Conservation (phyloP, 2,329 filamentous ascomycete genomes). For the Trichoderma asperellum region DNA sequence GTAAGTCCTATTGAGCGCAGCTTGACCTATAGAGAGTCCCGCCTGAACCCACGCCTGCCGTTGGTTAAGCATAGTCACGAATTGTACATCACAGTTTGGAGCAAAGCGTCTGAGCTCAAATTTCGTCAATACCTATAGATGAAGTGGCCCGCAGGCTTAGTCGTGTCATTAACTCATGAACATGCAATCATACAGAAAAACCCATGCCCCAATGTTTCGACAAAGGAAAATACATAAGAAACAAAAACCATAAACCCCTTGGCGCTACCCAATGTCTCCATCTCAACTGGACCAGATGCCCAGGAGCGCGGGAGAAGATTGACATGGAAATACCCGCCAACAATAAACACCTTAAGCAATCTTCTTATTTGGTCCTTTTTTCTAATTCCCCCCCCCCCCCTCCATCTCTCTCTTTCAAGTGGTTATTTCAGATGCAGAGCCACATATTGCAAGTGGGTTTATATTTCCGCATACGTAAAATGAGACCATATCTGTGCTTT, state of each 20-base stretch:
- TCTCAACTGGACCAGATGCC: slow-evolving; percentile 1
- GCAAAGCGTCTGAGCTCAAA: not conserved
- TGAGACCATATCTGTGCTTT: not conserved
- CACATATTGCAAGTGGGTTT: not conserved
- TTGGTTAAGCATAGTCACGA: slow-evolving; percentile 4
- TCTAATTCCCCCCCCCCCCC: too few species aligned
- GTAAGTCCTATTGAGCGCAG: slow-evolving; percentile 32
- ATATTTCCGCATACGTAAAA: not conserved
- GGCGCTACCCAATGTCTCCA: slow-evolving; percentile 24
- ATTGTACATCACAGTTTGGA: not conserved
- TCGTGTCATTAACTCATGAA: slow-evolving; percentile 47
- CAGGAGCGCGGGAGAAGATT: slow-evolving; percentile 10
- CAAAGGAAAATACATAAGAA: slow-evolving; percentile 31
- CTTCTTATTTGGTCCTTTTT: slow-evolving; percentile 2
- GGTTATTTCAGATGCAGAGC: not conserved
- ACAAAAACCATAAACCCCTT: not conserved
- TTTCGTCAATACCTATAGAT: slow-evolving; percentile 27
- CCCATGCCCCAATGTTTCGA: slow-evolving; percentile 34
- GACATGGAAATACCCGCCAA: slow-evolving; percentile 26
- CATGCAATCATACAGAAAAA: slow-evolving; percentile 42
- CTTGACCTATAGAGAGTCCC: not conserved
- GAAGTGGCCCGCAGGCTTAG: slow-evolving; percentile 28
- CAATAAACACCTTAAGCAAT: slow-evolving; percentile 22
- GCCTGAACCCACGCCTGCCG: not conserved
- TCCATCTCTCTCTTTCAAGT: not conserved